A percentile compares a stretch with the other conserved stretches of the same genome.
Conservation (phyloP, 305 asterid species). For the Andrographis paniculata region DNA sequence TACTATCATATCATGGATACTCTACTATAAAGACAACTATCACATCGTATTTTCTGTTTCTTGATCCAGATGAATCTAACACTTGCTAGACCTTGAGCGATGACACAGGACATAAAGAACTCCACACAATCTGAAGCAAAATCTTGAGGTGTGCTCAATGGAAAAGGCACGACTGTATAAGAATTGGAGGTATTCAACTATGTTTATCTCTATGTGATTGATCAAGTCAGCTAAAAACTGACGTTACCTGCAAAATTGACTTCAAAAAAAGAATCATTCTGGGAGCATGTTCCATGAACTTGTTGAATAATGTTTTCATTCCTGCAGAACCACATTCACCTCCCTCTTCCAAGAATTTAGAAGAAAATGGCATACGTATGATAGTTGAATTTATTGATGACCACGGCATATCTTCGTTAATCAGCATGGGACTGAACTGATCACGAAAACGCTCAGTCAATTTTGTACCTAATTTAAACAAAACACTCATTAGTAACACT, state of each 20-base stretch:
- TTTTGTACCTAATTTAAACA: slow-evolving; percentile 61
- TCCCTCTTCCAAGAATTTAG: slow-evolving; percentile 52
- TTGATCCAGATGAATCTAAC: too few species aligned
- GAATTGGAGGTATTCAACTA: background rate
- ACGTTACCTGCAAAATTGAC: slow-evolving; percentile 71
- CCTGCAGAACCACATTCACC: slow-evolving; percentile 37
- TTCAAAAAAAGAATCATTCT: slow-evolving; percentile 57
- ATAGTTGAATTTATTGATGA: slow-evolving; percentile 57
- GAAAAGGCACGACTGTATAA: background rate
- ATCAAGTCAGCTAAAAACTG: background rate
- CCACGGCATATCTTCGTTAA: slow-evolving; percentile 66
- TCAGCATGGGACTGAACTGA: slow-evolving; percentile 81
- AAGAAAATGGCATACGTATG: slow-evolving; percentile 87
- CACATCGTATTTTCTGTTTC: too few species aligned
- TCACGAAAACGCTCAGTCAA: slow-evolving; percentile 71
- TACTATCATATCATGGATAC: too few species aligned
- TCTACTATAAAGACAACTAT: too few species aligned
- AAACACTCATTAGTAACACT: slow-evolving; percentile 13
- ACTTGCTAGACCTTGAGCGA: too few species aligned
- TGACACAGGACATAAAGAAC: too few species aligned
- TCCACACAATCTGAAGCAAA: too few species aligned
- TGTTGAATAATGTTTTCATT: slow-evolving; percentile 41
- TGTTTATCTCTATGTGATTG: background rate
- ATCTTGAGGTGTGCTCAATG: too few species aligned
- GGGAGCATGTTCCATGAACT: slow-evolving; percentile 72